Evolutionary conservation across 2,329 filamentous ascomycete genomes (phyloP), one percentile per base, ranked within the genome.

Genomic region (Sclerotinia sclerotiorum): DNA sequence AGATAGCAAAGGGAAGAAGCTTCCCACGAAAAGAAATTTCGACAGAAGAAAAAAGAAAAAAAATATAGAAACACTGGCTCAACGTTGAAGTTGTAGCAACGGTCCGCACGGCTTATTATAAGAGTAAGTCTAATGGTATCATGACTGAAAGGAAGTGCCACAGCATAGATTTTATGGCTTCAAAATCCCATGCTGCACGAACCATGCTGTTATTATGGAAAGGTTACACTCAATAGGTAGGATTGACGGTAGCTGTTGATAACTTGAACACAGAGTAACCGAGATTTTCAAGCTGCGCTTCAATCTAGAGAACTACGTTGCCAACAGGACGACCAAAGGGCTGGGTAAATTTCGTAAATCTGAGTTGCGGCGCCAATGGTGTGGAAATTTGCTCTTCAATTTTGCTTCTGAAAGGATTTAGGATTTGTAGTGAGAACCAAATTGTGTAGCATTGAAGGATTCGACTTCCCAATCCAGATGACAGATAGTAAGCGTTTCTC

Each of bases 371-470:
- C 21, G 54, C 19, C 8, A 48, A 29, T n/a, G 19, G 39, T 51
- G 64, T 67, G 64, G 64, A 67, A 61, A 61, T 67, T 61, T 67
- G n/a, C 24, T 51, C 35, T 67, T 39, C n/a, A 42, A 5, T 15
- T 27, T 32, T 67, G n/a, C 46, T 67, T 5, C 3, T 0, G 35
- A 39, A 13, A 60, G 64, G 64, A 66, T 60, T 46, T 2, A 39
- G 54, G 42, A 60, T 58, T 46, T 24, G 39, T 48, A 21, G 52
- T 55, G 19, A n/a, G 24, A 65, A 19, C 24, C 11, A 57, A n/a
- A 48, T 65, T 60, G 29, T 27, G 64, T 58, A 48, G 55, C 19
- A 13, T 49, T 11, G 64, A 42, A 67, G 64, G 54, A 61, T 60
- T 58, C 39, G 39, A 58, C 39, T 21, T 35, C 8, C 19, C 11